phyloP scores from a whole-genome alignment of 768 basidiomycete species.

The Chalciporus pseudorubinellus region DNA sequence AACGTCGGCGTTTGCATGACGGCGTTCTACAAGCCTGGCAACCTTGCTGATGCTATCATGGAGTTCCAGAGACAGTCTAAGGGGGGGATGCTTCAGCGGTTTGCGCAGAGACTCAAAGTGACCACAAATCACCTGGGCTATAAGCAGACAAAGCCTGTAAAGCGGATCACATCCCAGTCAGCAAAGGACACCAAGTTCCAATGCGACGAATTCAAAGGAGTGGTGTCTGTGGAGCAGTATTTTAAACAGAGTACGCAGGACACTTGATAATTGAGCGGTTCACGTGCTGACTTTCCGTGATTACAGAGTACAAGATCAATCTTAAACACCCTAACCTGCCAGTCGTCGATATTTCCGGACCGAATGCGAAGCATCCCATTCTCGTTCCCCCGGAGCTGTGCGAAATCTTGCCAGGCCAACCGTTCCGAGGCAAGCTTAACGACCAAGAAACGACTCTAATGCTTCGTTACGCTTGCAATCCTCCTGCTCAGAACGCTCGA shows the following conservation, averaged over 20 bases:
- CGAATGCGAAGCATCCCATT: conserved; percentile 26
- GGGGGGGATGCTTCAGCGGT: conserved; percentile 44
- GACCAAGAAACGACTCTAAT: conserved; percentile 65
- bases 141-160: conserved; percentile 47
- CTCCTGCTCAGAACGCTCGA: conserved; percentile 56
- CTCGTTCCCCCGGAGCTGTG: conserved; percentile 72
- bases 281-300: conserved; percentile 7
- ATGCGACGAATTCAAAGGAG: conserved; percentile 52
- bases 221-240: conserved; percentile 59
- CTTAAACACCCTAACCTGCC: conserved; percentile 51
- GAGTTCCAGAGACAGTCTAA: conserved; percentile 43
- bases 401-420: conserved; percentile 55
- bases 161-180: conserved; percentile 36
- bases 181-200: conserved; percentile 52
- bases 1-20: conserved; percentile 56
- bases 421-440: conserved; percentile 59
- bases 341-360: conserved; percentile 52
- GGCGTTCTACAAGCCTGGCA: conserved; percentile 57
- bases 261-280: neutral
- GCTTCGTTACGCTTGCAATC: conserved; percentile 67
- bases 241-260: conserved; percentile 55
- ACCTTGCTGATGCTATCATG: conserved; percentile 56
- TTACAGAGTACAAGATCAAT: conserved; percentile 55
- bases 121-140: conserved; percentile 56
- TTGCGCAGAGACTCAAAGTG: conserved; percentile 56